Evolutionary conservation across 805 yeast genomes (phyloP), one percentile per base, ranked within the genome.

Genomic region (Kluyveromyces lactis): DNA sequence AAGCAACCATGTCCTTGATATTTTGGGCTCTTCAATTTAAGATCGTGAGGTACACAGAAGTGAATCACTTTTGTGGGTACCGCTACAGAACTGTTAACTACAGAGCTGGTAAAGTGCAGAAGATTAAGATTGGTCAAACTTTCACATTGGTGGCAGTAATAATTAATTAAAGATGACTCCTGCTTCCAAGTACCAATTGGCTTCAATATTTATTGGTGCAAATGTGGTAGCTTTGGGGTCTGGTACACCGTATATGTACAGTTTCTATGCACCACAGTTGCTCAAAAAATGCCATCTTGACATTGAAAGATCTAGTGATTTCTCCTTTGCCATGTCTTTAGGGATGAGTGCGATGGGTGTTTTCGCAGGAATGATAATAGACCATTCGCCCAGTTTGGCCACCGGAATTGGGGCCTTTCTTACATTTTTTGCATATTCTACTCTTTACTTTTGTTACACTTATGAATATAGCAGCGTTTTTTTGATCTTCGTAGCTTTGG

Each of bases 221-320:
- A 56, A 55, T 33, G 51, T 79, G 13, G 78, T 78, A 7, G 72
- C 84, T 0, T 50, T 81, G 34, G 86, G 81, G 0, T 71, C 86
- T 3, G 90, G 92, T 2, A 81, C 87, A 2, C 83, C 86, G 0
- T 83, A 83, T 50, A 62, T 81, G 11, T 83, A 77, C 54, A 84
- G 89, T 0, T 74, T 77, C n/a, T 83, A 76, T 53, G 78, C 86
- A 1, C 89, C 90, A 2, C 87, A 82, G 53, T 62, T 83, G 45
- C 69, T 80, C 19, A 62, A 66, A 18, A 62, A 69, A 47, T 74
- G 81, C 18, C 70, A 75, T 0, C 65, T 82, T 19, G 70, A 80
- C 0, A 71, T 81, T 0, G 64, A 75, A 0, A 75, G 75, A 45
- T 74, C 86, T 6, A 83, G 87, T 2, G 69, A 73, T 11, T 65